Percentiles rank a stretch among this genome's conserved stretches.
These are phyloP conservation scores for Fusarium tupiense DNA, from an alignment of 2,329 filamentous ascomycete genomes.

Conservation along the genomic window DNA sequence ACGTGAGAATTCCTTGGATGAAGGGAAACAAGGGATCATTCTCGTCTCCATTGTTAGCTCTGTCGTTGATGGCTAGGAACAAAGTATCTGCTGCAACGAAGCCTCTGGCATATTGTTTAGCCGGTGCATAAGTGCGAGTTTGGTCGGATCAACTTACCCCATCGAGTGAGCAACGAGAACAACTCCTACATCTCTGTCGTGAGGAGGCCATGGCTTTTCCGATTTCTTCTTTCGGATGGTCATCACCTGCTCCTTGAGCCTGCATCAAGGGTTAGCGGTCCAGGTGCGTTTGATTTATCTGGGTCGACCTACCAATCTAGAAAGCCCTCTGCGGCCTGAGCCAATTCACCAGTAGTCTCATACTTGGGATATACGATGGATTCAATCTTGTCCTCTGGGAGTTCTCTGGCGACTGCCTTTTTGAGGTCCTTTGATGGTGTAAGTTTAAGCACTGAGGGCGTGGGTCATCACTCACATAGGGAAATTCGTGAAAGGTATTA, in stretches of 20 bases:
- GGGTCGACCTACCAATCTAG: constrained; percentile 54
- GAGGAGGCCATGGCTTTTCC: constrained; percentile 77
- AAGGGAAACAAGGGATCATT: constrained; percentile 75
- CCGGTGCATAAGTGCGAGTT: fast-evolving
- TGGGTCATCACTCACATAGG: constrained; percentile 52
- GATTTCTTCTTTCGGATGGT: constrained; percentile 76
- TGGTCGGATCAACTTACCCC: constrained; percentile 58
- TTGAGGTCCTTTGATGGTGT: constrained; percentile 60
- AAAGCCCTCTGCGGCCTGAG: constrained; percentile 57
- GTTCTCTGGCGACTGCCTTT: constrained; percentile 63
- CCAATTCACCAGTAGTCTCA: constrained; percentile 76
- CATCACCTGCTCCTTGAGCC: constrained; percentile 84
- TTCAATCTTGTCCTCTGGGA: constrained; percentile 69
- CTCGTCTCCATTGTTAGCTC: constrained; percentile 52
- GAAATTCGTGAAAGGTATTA: constrained; percentile 75
- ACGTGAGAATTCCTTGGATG: constrained; percentile 81
- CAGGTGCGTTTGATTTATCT: background rate
- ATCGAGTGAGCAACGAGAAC: constrained; percentile 86
- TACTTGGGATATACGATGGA: constrained; percentile 75
- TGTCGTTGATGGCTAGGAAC: constrained; percentile 75
- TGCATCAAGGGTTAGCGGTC: constrained; percentile 44
- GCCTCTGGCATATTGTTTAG: constrained; percentile 58
- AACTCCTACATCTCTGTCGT: constrained; percentile 82
- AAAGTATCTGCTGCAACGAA: constrained; percentile 86
- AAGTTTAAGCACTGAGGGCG: background rate